Evolutionary conservation across 352 stramenopile genomes (phyloP).

Genomic region (Phytophthora niederhauseri): DNA sequence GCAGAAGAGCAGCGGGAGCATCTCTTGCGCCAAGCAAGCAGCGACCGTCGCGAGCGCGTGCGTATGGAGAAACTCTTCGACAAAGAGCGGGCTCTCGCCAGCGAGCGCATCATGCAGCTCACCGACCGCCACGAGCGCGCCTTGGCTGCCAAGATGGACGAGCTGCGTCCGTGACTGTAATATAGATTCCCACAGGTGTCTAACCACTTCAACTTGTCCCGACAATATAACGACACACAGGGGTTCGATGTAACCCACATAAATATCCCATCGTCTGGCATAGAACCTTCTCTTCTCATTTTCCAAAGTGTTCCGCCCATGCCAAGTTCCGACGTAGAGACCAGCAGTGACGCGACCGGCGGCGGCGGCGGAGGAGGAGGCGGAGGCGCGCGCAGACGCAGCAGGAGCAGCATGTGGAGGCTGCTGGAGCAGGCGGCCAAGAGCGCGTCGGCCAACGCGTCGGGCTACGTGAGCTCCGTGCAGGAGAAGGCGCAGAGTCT

Average conservation of each 20-base stretch:
- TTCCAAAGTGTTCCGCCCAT: background rate
- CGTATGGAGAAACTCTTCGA: conserved; percentile 78
- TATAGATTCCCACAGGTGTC: too few relatives aligned
- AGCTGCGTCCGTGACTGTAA: conserved; percentile 2
- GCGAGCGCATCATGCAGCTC: conserved; percentile 83
- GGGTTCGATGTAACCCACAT: background rate
- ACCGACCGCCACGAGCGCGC: conserved; percentile 73
- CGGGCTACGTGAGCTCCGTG: conserved; percentile 71
- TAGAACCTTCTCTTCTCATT: background rate
- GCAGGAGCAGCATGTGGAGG: conserved; percentile 63
- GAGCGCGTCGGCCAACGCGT: conserved; percentile 70
- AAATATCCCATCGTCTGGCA: background rate
- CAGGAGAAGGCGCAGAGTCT: conserved; percentile 82
- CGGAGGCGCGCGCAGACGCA: conserved; percentile 15
- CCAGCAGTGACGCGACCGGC: background rate
- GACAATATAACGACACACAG: background rate
- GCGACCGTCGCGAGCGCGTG: conserved; percentile 40
- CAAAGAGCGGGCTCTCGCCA: conserved; percentile 69
- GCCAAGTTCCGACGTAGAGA: background rate
- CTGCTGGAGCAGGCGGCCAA: conserved; percentile 81
- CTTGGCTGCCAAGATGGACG: conserved; percentile 45
- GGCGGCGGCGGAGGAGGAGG: background rate
- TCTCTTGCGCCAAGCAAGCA: conserved; percentile 49
- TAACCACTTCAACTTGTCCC: background rate
- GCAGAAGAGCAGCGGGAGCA: conserved; percentile 83